Evolutionary conservation across 208 protist species (phyloP).

Genomic region (Leishmania major): DNA sequence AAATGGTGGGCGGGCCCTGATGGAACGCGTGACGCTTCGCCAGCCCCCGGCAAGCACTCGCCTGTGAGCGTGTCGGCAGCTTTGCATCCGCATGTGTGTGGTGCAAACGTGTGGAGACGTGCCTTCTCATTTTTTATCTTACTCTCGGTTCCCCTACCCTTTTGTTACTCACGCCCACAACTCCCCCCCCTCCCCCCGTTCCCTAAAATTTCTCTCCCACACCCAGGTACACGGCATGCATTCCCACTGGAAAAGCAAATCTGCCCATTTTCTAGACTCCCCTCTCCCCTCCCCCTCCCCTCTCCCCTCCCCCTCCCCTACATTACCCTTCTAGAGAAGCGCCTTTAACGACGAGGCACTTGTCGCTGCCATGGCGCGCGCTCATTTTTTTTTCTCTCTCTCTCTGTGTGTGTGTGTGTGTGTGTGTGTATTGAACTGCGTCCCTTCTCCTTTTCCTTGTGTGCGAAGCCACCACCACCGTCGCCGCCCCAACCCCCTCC

Average conservation of each 20-base stretch:
- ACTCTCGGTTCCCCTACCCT: background rate
- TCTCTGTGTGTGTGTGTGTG: constrained; percentile 7
- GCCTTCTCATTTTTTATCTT: background rate
- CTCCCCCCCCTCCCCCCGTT: background rate
- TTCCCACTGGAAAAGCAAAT: too few species aligned
- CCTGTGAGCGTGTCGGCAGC: background rate
- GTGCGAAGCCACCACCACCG: too few species aligned
- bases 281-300: too few species aligned
- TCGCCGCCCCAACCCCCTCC: too few species aligned
- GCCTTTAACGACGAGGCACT: background rate
- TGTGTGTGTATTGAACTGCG: background rate
- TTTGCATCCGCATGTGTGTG: background rate
- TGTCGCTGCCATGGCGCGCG: background rate
- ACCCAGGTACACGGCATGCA: too few species aligned
- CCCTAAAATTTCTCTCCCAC: too few species aligned
- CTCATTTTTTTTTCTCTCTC: background rate
- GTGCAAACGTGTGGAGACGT: background rate
- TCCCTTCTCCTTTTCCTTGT: background rate
- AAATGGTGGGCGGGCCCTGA: background rate
- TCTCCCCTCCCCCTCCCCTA: too few species aligned
- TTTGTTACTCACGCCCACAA: background rate
- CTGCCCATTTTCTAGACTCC: too few species aligned
- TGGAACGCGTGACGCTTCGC: background rate
- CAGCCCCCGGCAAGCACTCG: background rate
- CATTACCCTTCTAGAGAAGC: background rate